Evolutionary conservation across 805 yeast genomes (phyloP), one percentile per base, ranked within the genome.

Genomic region (Clavispora phyllophila): DNA sequence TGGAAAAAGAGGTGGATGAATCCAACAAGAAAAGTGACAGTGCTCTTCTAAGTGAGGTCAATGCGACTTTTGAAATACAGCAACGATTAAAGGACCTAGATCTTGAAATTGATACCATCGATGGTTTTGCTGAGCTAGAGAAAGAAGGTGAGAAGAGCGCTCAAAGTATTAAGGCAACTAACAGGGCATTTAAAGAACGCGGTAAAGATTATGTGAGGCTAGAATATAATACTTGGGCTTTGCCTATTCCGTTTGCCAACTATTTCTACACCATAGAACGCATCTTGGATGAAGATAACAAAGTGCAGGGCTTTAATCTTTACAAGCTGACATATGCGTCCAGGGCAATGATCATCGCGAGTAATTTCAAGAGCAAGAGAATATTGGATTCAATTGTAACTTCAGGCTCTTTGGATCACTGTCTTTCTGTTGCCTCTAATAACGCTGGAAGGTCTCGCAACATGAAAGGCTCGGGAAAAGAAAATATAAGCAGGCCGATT

Each of bases 91-190:
- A 46, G 28, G 43, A 49, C 18, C 29, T 57, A 46, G 36, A 36
- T 9, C 58, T 70, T 12, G 61, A 65, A 1, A 56, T 72, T 44
- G 60, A 64, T 3, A 63, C 76, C 0, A 65, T 65, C 45, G 68
- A 68, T 32, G 66, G 68, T 3, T 66, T 74, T 41, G 51, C 59
- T 9, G 63, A 39, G 25, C 36, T 50, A 18, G 33, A 27, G 19
- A 32, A 15, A n/a, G 17, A 23, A 13, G 31, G 32, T 17, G 9
- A 37, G n/a, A 19, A n/a, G 9, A 22, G 35, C 9, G 55, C 36
- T 36, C 44, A 47, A n/a, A 38, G 44, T 7, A 31, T 41, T 5
- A 41, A 39, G 3, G 37, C 20, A 2, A 51, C 61, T 1, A 49
- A 51, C 34, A 28, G 40, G 12, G 46, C 45, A 4, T 43, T 66